Evolutionary conservation across 2,329 filamentous ascomycete genomes (phyloP).

Genomic region (Pestalotiopsis sp.): DNA sequence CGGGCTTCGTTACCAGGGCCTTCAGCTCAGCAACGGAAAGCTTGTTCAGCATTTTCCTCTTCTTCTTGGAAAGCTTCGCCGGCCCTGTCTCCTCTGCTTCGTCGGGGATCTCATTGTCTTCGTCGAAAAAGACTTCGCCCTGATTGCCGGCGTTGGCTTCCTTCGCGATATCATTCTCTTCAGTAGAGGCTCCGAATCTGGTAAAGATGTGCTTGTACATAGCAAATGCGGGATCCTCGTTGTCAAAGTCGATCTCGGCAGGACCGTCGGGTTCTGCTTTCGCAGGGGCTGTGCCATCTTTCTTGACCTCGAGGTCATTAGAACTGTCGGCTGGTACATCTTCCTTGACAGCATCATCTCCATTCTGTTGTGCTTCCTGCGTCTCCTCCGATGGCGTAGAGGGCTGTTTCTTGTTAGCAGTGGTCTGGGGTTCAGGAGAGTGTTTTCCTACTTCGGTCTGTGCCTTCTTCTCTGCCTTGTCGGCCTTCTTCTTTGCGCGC

Average conservation of each 20-base stretch:
- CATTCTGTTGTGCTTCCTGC: conserved; percentile 36
- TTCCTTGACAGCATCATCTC: conserved; percentile 23
- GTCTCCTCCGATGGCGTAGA: conserved; percentile 26
- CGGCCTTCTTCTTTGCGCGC: conserved; percentile 91
- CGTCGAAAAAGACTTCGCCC: conserved; percentile 80
- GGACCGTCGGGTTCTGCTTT: conserved; percentile 46
- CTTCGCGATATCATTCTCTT: conserved; percentile 64
- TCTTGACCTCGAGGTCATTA: conserved; percentile 44
- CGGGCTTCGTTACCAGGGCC: conserved; percentile 84
- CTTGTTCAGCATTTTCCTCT: conserved; percentile 87
- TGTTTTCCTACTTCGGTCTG: conserved; percentile 50
- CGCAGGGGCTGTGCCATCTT: conserved; percentile 35
- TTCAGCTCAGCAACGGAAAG: conserved; percentile 95
- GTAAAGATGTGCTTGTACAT: conserved; percentile 83
- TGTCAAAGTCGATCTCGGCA: conserved; percentile 52
- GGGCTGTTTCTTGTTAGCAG: conserved; percentile 16
- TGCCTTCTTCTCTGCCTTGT: conserved; percentile 83
- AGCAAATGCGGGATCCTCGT: conserved; percentile 77
- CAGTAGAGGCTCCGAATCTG: conserved; percentile 71
- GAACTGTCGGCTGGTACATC: conserved; percentile 27
- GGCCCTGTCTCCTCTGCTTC: conserved; percentile 74
- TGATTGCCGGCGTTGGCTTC: conserved; percentile 73
- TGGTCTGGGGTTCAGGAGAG: conserved; percentile 4
- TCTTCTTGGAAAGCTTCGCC: conserved; percentile 88
- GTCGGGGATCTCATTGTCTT: conserved; percentile 84